Base-by-base conservation (phyloP, 2,329 filamentous ascomycete species). In the Apiospora koreana region DNA sequence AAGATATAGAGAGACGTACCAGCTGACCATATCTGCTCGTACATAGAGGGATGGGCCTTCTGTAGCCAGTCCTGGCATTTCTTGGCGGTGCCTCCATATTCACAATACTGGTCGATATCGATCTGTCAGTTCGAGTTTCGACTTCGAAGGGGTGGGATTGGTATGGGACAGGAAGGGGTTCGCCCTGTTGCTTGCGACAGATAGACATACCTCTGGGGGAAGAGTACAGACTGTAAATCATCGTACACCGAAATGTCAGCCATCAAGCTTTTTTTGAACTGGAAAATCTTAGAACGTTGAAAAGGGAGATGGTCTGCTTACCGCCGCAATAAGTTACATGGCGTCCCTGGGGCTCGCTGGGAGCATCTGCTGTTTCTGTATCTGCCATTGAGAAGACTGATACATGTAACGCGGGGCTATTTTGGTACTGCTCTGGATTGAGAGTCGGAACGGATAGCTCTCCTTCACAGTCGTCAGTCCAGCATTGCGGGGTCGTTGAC, bases 41-140 rank as follows among this genome's bases (percentile, higher is more conserved):
- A 97, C 80, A 98, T 84, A 65, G 88, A 86, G 3, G 91, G 88
- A 76, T 97, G 88, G 74, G 90, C 87, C 74, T 91, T 89, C 78
- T 94, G 85, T 25, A 99, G 90, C 96, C 96, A 99, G 81, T 98
- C 95, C 82, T 95, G 93, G 85, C 96, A 99, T 85, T 98, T 99
- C 84, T 94, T 97, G 31, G 93, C 92, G 48, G 95, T 98, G 74
- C 95, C 95, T 79, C 96, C 96, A 83, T 98, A 98, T 84, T 99
- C 96, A 86, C 96, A 99, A 85, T 98, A 99, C 96, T 98, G 84
- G 75, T 82, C 54, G 21, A 38, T 78, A 5, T 16, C 42, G n/a
- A 46, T 46, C 65, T 72, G 41, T 69, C 31, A 67, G 65, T 35
- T 18, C 65, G 25, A 8, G 65, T 21, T 21, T 46, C 25, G 16